A percentile compares a stretch with the other conserved stretches of the same genome.
phyloP scores from a whole-genome alignment of 108 stramenopile genomes.

The Epipyxis sp. region DNA sequence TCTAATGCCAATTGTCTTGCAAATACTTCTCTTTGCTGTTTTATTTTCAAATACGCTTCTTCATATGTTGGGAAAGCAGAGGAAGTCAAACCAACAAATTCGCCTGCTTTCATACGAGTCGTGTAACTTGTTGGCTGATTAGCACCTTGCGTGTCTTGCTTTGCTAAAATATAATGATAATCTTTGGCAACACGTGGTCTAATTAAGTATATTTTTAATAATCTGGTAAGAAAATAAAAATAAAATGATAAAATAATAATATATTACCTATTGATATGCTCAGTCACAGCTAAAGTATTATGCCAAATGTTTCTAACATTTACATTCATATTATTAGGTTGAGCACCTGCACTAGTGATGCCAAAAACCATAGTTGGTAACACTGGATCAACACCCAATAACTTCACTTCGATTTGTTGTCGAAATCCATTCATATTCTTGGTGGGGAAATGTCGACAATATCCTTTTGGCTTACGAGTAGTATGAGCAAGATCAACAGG shows the following conservation, averaged over 20 bases:
- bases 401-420: slow-evolving; percentile 13
- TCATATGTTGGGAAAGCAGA: slow-evolving; percentile 15
- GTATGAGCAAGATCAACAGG: neutral
- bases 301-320: slow-evolving; percentile 25
- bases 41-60: slow-evolving; percentile 16
- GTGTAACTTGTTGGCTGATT: slow-evolving; percentile 11
- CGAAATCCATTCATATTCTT: neutral
- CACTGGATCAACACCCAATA: neutral
- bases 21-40: neutral
- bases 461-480: slow-evolving; percentile 2
- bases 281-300: neutral
- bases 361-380: neutral
- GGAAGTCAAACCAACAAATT: neutral
- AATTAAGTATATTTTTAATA: neutral
- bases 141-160: neutral
- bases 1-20: slow-evolving; percentile 4
- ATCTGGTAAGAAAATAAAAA: neutral
- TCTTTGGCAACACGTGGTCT: slow-evolving; percentile 13
- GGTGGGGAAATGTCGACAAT: neutral
- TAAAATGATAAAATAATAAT: neutral
- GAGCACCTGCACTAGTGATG: slow-evolving; percentile 15
- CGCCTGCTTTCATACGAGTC: slow-evolving; percentile 19
- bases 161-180: slow-evolving; percentile 31
- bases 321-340: neutral
- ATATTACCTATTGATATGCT: slow-evolving; percentile 20